A percentile compares a stretch with the other conserved stretches of the same genome.
Evolutionary conservation across 2,329 filamentous ascomycete species (phyloP).

Genomic region (Fusarium mangiferae): DNA sequence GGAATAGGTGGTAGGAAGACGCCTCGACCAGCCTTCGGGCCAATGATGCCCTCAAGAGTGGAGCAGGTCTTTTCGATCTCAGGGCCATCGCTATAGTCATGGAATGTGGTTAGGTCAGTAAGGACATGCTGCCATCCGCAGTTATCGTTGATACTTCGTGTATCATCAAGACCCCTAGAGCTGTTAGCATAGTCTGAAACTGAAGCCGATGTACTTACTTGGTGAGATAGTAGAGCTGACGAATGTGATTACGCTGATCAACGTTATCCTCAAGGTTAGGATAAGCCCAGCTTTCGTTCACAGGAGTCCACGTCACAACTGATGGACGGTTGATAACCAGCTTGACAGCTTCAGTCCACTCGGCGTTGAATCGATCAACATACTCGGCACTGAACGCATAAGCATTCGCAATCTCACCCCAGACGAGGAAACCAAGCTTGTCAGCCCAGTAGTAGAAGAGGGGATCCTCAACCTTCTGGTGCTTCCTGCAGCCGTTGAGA

Average conservation of each 20-base stretch:
- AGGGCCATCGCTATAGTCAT: constrained; percentile 71
- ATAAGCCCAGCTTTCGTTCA: constrained; percentile 74
- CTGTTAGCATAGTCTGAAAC: constrained; percentile 40
- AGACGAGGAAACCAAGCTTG: constrained; percentile 68
- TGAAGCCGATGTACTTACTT: constrained; percentile 55
- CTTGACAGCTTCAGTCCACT: constrained; percentile 72
- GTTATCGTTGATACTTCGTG: constrained; percentile 75
- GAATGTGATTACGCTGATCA: constrained; percentile 71
- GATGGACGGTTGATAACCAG: constrained; percentile 74
- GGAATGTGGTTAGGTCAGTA: constrained; percentile 74
- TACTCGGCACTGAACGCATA: constrained; percentile 71
- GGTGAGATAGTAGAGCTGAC: constrained; percentile 71
- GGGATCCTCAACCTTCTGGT: constrained; percentile 72
- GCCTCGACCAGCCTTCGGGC: constrained; percentile 59
- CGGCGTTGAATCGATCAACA: constrained; percentile 68
- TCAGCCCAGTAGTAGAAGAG: constrained; percentile 71
- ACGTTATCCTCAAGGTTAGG: constrained; percentile 64
- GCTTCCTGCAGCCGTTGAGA: constrained; percentile 72
- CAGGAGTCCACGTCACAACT: constrained; percentile 73
- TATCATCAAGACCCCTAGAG: constrained; percentile 64
- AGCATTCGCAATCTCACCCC: constrained; percentile 73
- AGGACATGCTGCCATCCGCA: constrained; percentile 77
- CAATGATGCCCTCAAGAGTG: constrained; percentile 64
- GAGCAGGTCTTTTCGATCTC: constrained; percentile 65
- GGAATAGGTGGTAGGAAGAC: constrained; percentile 64